Conservation (phyloP, 441 rosid genomes). For the Pelargonium australe region DNA sequence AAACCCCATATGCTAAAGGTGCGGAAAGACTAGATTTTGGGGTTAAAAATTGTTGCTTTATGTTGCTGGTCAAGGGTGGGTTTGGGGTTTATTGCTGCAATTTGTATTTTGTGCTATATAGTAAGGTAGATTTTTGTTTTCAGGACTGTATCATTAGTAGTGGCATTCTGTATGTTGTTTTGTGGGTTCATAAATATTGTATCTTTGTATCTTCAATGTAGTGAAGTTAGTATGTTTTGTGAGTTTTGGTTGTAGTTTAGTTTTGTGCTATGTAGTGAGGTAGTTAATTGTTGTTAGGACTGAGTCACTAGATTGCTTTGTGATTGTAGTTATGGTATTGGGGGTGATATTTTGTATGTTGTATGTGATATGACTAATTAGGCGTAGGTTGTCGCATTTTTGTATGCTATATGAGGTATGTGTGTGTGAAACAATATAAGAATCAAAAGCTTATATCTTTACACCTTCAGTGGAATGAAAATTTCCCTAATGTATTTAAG, state of each 20-base stretch:
- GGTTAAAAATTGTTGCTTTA: not conserved
- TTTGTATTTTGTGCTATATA: not conserved
- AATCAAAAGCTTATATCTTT: not conserved
- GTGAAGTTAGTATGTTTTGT: not conserved
- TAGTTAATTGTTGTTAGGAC: not conserved
- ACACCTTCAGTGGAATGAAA: not conserved
- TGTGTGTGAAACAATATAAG: not conserved
- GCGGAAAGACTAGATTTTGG: not conserved
- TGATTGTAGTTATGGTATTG: not conserved
- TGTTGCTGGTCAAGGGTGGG: not conserved
- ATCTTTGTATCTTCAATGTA: constrained; percentile 2
- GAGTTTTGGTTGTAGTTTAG: not conserved
- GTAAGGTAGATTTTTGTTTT: not conserved
- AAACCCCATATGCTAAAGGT: constrained; percentile 37
- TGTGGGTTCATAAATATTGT: not conserved
- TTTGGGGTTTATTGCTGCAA: not conserved
- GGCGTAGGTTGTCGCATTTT: not conserved
- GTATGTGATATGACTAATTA: not conserved
- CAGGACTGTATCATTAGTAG: not conserved
- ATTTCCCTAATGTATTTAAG: not conserved
- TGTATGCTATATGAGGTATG: not conserved
- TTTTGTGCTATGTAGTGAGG: constrained; percentile 9
- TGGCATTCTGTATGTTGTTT: not conserved
- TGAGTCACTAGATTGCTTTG: not conserved
- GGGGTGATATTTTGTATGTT: not conserved